Percentiles rank a stretch among this genome's conserved stretches.
phyloP scores from a whole-genome alignment of 768 basidiomycete genomes.

The Trametes gibbosa region DNA sequence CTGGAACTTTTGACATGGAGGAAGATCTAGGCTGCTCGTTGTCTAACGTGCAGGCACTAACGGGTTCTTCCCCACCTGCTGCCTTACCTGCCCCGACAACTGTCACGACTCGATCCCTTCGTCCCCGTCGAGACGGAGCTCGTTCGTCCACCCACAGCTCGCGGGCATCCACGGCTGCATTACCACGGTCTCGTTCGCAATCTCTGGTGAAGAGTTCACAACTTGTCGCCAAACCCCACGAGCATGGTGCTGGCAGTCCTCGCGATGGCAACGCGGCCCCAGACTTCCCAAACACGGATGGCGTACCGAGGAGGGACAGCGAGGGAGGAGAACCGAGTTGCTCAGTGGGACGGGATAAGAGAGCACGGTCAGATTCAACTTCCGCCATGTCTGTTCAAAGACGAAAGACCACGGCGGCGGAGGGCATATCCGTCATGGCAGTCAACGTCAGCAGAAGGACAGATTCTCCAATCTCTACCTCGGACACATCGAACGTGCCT shows the following conservation, averaged over 20 bases:
- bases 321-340: neutral
- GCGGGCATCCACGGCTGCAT: neutral
- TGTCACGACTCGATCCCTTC: slow-evolving; percentile 7
- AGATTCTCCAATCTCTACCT: too few relatives aligned
- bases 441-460: too few relatives aligned
- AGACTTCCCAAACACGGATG: too few relatives aligned
- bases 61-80: neutral
- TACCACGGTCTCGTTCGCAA: slow-evolving; percentile 7
- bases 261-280: too few relatives aligned
- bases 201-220: neutral
- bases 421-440: too few relatives aligned
- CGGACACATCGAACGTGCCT: too few relatives aligned
- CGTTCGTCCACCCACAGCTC: neutral
- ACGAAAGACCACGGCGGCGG: too few relatives aligned
- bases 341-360: neutral
- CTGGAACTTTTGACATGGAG: too few relatives aligned
- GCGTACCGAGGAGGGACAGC: too few relatives aligned
- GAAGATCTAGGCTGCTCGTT: too few relatives aligned
- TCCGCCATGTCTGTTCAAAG: neutral
- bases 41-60: neutral
- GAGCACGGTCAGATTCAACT: neutral
- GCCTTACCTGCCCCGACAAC: slow-evolving; percentile 1
- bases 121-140: neutral
- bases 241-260: neutral
- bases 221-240: neutral